These are phyloP conservation scores for Cladophialophora chaetospira DNA, from an alignment of 2,329 filamentous ascomycete genomes.

Conservation along the genomic window DNA sequence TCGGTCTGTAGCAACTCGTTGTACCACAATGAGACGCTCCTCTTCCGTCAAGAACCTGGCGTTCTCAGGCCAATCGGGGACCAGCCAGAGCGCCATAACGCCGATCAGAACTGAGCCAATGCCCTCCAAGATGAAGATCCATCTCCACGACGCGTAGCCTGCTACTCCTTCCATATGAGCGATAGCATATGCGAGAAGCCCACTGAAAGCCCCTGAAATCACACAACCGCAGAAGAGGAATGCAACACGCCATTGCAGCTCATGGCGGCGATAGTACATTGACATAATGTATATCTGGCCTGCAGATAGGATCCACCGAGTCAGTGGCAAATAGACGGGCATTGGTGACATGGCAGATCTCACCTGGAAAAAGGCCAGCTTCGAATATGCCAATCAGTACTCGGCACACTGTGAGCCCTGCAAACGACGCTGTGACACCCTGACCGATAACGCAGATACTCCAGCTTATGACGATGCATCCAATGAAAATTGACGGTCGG, in stretches of 20 bases:
- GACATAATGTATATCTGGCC: background rate
- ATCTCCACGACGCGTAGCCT: slow-evolving; percentile 50
- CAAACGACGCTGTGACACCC: slow-evolving; percentile 34
- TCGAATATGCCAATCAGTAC: slow-evolving; percentile 38
- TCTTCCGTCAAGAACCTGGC: slow-evolving; percentile 35
- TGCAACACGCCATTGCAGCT: background rate
- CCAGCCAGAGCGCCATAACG: slow-evolving; percentile 33
- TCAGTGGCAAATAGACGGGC: background rate
- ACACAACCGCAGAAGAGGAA: slow-evolving; percentile 49
- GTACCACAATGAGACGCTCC: slow-evolving; percentile 42
- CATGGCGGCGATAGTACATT: background rate
- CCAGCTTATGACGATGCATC: background rate
- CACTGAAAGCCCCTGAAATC: slow-evolving; percentile 55
- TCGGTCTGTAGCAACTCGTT: slow-evolving; percentile 33
- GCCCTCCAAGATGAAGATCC: slow-evolving; percentile 58
- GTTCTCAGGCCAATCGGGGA: slow-evolving; percentile 38
- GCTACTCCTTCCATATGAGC: slow-evolving; percentile 54
- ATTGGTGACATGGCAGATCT: slow-evolving; percentile 6
- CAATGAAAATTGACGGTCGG: background rate
- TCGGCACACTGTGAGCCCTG: slow-evolving; percentile 35
- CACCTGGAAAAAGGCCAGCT: slow-evolving; percentile 41
- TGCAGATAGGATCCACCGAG: background rate
- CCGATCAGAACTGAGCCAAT: slow-evolving; percentile 43
- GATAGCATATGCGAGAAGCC: slow-evolving; percentile 54
- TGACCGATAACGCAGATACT: slow-evolving; percentile 38